A percentile compares a stretch with the other conserved stretches of the same genome.
Conservation (phyloP, 768 basidiomycete genomes). For the Sporobolomyces phaffii region DNA sequence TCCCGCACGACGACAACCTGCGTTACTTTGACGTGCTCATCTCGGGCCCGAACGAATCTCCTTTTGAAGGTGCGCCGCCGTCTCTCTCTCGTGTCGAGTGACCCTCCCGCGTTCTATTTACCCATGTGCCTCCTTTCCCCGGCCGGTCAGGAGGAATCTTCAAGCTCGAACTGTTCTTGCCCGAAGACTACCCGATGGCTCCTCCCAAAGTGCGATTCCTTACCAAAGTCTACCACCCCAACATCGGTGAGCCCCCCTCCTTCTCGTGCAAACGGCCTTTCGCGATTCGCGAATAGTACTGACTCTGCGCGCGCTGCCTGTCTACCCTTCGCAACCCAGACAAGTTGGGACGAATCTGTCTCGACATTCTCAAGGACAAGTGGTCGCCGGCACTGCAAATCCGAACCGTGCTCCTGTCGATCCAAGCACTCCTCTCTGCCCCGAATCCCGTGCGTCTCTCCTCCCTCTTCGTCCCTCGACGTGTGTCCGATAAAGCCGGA, state of each 20-base stretch:
- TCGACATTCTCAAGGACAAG: constrained; percentile 99
- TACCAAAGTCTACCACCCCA: constrained; percentile 80
- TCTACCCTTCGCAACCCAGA: no score
- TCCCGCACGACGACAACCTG: constrained; percentile 93
- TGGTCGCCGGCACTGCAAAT: constrained; percentile 99
- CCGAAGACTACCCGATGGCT: constrained; percentile 99
- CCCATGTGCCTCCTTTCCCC: not conserved
- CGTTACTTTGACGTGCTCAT: constrained; percentile 98
- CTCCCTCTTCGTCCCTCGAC: constrained; percentile 32
- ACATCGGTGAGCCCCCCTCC: constrained; percentile 69
- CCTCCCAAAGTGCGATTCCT: constrained; percentile 82
- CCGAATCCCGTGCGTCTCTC: constrained; percentile 67
- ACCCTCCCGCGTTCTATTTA: not conserved
- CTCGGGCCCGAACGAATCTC: constrained; percentile 86
- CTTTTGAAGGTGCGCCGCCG: constrained; percentile 67
- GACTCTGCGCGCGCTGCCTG: no score
- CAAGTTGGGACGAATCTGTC: constrained; percentile 95
- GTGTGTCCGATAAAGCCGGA: not conserved
- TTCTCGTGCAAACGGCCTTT: not conserved
- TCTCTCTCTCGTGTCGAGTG: not conserved
- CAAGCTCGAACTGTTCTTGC: constrained; percentile 92
- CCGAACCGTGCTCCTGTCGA: constrained; percentile 89
- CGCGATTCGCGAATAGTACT: no score
- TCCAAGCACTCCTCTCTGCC: constrained; percentile 91
- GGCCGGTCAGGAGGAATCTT: constrained; percentile 69